Percentiles rank a stretch among this genome's conserved stretches.
These are phyloP conservation scores for Eleusine coracana DNA, from an alignment of 176 grass and related monocot species.

Conservation along the genomic window DNA sequence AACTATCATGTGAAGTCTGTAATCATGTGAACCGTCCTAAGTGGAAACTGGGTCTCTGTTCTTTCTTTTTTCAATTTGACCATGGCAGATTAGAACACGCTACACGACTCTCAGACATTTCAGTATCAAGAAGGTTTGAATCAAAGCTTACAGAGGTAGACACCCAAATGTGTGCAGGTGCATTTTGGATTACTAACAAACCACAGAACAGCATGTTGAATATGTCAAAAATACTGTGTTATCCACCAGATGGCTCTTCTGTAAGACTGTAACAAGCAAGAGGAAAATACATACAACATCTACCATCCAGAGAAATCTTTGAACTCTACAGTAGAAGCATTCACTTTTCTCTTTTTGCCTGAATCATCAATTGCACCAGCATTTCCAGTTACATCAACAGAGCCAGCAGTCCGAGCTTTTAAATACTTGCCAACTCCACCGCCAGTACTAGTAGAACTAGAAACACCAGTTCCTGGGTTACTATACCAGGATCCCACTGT, in stretches of 20 bases:
- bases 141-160: background rate
- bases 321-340: constrained; percentile 60
- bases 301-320: constrained; percentile 97
- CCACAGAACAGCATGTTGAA: constrained; percentile 17
- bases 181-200: constrained; percentile 24
- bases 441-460: constrained; percentile 55
- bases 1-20: too few relatives aligned
- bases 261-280: background rate
- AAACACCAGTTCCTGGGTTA: constrained; percentile 72
- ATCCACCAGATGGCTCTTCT: constrained; percentile 1
- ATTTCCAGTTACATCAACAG: constrained; percentile 47
- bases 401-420: constrained; percentile 58
- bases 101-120: background rate
- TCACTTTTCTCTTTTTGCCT: constrained; percentile 85
- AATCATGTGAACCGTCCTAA: too few relatives aligned
- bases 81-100: too few relatives aligned
- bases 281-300: constrained; percentile 7
- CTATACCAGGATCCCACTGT: constrained; percentile 81
- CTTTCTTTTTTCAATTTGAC: too few relatives aligned
- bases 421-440: constrained; percentile 89
- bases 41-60: too few relatives aligned
- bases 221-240: background rate
- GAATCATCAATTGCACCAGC: constrained; percentile 47
- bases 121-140: background rate
- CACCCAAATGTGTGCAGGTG: background rate